These are phyloP conservation scores for Daedalea quercina DNA, from an alignment of 768 basidiomycete species.

Conservation along the genomic window DNA sequence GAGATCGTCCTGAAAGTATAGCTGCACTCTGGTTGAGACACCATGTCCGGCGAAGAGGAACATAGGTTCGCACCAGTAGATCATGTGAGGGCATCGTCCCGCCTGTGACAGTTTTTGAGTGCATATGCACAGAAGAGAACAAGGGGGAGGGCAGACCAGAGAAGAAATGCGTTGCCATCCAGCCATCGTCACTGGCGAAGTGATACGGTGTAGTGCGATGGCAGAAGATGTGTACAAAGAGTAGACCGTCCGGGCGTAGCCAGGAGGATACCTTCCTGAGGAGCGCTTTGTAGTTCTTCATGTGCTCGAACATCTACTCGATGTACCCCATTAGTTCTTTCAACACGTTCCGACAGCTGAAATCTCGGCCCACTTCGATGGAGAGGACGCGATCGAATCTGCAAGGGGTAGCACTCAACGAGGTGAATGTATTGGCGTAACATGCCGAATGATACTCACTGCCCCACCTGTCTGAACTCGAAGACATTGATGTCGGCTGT, in stretches of 20 bases:
- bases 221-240: conserved; percentile 71
- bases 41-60: not conserved
- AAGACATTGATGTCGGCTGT: conserved; percentile 63
- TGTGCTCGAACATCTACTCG: conserved; percentile 66
- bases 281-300: conserved; percentile 66
- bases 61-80: conserved; percentile 34
- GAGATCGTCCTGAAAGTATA: conserved; percentile 61
- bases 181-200: conserved; percentile 61
- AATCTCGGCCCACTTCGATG: conserved; percentile 44
- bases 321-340: not conserved
- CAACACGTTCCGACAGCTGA: not conserved
- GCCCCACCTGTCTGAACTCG: conserved; percentile 44
- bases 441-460: conserved; percentile 27
- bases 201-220: conserved; percentile 59
- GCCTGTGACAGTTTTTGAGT: conserved; percentile 25
- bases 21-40: conserved; percentile 21
- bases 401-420: not conserved
- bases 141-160: conserved; percentile 31
- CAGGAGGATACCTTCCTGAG: conserved; percentile 58
- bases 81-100: conserved; percentile 70
- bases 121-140: not conserved
- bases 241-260: conserved; percentile 48
- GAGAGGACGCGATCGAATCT: conserved; percentile 69
- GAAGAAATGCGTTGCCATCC: conserved; percentile 75
- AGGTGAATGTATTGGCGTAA: not conserved